phyloP scores from a whole-genome alignment of 306 rosid species.

The Ormosia emarginata region DNA sequence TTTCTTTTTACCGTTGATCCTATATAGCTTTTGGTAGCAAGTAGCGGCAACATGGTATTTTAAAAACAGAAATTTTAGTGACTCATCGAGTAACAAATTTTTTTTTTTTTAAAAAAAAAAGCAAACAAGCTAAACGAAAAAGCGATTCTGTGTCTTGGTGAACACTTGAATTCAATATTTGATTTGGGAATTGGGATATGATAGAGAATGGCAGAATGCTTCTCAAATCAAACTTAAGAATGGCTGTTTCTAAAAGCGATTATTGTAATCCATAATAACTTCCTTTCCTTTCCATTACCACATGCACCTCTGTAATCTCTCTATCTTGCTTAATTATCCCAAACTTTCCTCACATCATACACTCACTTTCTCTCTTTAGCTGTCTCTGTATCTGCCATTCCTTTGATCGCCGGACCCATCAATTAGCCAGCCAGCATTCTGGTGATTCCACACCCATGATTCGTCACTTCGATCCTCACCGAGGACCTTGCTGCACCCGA shows the following conservation, averaged over 20 bases:
- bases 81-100: not conserved
- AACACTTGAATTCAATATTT: not conserved
- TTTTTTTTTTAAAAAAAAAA: too few species aligned
- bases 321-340: conserved; percentile 16
- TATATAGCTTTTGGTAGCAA: too few species aligned
- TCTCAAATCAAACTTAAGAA: not conserved
- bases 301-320: not conserved
- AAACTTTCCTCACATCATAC: not conserved
- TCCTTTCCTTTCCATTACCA: not conserved
- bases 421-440: conserved; percentile 45
- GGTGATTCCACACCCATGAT: conserved; percentile 45
- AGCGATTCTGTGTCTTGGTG: not conserved
- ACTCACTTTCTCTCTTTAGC: conserved; percentile 5
- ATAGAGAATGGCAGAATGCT: not conserved
- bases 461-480: conserved; percentile 30
- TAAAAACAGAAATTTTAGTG: too few species aligned
- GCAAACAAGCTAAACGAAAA: not conserved
- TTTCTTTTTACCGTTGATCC: too few species aligned
- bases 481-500: conserved; percentile 13
- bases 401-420: conserved; percentile 44
- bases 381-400: not conserved
- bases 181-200: not conserved
- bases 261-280: not conserved
- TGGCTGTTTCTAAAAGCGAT: not conserved
- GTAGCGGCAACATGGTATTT: too few species aligned